A percentile compares a stretch with the other conserved stretches of the same genome.
These are phyloP conservation scores for Fragaria iinumae DNA, from an alignment of 306 rosid species.

Conservation along the genomic window DNA sequence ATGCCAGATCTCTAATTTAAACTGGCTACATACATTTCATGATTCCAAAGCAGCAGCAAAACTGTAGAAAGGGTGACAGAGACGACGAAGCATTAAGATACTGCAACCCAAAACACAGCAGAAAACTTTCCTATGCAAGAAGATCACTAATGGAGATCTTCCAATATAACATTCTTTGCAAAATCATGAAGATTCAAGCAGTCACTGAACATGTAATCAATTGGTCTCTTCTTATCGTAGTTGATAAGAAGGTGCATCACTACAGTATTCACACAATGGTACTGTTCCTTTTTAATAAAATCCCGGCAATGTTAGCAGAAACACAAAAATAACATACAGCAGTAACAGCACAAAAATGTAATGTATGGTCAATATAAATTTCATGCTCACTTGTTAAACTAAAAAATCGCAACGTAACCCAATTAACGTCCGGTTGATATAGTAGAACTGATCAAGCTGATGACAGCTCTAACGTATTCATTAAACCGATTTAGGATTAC, in stretches of 20 bases:
- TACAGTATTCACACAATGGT: too few species aligned
- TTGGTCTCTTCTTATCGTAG: too few species aligned
- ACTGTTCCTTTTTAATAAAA: too few species aligned
- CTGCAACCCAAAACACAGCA: background rate
- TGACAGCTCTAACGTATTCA: background rate
- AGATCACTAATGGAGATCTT: background rate
- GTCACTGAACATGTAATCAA: too few species aligned
- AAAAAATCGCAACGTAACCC: too few species aligned
- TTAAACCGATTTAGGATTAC: background rate
- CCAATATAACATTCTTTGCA: background rate
- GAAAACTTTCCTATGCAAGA: background rate
- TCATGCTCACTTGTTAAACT: background rate
- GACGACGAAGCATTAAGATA: background rate
- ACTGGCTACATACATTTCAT: background rate
- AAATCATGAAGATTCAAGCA: too few species aligned
- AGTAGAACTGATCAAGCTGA: background rate
- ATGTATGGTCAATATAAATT: too few species aligned
- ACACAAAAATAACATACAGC: background rate
- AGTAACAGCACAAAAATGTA: background rate
- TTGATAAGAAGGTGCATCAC: too few species aligned
- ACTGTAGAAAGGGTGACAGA: background rate
- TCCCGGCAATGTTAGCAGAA: background rate
- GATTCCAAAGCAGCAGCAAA: background rate
- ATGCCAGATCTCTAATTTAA: too few species aligned
- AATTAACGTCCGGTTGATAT: too few species aligned